A percentile compares a stretch with the other conserved stretches of the same genome.
Conservation (phyloP, 2,329 filamentous ascomycete species). For the Alternaria gaisen region DNA sequence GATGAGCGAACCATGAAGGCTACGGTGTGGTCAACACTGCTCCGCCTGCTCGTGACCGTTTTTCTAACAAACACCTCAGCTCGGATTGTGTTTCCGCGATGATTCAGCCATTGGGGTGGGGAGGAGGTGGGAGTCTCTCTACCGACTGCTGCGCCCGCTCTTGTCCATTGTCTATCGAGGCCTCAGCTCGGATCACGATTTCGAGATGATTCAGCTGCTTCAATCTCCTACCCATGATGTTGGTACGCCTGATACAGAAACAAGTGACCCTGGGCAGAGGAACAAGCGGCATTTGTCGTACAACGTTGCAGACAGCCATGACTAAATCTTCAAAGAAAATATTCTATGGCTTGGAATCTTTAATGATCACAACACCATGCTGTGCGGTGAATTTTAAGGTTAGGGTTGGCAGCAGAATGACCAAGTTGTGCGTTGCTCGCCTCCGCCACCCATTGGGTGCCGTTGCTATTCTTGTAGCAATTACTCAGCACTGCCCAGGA, state of each 20-base stretch:
- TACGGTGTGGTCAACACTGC: constrained; percentile 4
- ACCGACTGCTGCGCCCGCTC: constrained; percentile 9
- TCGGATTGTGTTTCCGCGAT: not conserved
- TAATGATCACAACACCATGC: constrained; percentile 19
- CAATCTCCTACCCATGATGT: constrained; percentile 7
- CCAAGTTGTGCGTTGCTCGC: constrained; percentile 25
- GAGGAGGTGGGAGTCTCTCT: too few relatives aligned
- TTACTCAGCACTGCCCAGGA: constrained; percentile 41
- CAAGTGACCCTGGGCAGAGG: constrained; percentile 18
- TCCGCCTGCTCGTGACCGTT: not conserved
- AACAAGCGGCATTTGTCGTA: constrained; percentile 4
- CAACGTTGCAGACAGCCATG: constrained; percentile 1
- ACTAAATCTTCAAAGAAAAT: constrained; percentile 7
- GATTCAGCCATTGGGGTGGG: not conserved
- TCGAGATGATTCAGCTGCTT: constrained; percentile 29
- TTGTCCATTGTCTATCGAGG: constrained; percentile 18
- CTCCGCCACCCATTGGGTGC: constrained; percentile 15
- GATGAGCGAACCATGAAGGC: not conserved
- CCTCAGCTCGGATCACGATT: constrained; percentile 18
- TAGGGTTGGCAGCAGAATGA: constrained; percentile 27
- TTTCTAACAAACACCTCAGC: not conserved
- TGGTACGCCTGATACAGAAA: constrained; percentile 27
- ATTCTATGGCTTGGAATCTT: constrained; percentile 7
- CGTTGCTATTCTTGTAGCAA: constrained; percentile 38
- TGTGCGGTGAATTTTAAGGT: constrained; percentile 30